Evolutionary conservation across 768 basidiomycete genomes (phyloP).

Genomic region (Calocybe indica): DNA sequence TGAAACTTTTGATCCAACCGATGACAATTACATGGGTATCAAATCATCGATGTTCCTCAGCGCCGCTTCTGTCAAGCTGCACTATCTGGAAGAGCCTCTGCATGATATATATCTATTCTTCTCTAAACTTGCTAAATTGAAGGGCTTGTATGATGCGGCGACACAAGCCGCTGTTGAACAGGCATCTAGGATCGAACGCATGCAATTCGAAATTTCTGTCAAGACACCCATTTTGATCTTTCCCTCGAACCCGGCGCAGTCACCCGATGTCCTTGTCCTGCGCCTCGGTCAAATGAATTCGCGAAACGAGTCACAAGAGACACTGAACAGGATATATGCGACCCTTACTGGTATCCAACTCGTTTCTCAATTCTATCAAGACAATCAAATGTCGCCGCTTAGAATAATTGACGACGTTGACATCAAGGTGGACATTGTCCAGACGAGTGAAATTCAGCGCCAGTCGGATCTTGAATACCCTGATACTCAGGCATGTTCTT

Average conservation of each 20-base stretch:
- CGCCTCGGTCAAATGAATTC: constrained; percentile 87
- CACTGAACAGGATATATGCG: constrained; percentile 59
- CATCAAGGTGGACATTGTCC: constrained; percentile 61
- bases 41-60: constrained; percentile 78
- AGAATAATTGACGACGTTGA: constrained; percentile 93
- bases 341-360: constrained; percentile 81
- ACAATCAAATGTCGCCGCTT: constrained; percentile 44
- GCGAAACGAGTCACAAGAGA: constrained; percentile 61
- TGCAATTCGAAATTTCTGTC: constrained; percentile 88
- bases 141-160: constrained; percentile 91
- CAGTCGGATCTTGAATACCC: constrained; percentile 48
- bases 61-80: constrained; percentile 85
- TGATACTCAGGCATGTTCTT: constrained; percentile 61
- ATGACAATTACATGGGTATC: constrained; percentile 66
- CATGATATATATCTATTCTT: constrained; percentile 82
- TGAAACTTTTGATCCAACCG: constrained; percentile 79
- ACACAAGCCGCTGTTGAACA: constrained; percentile 88
- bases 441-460: constrained; percentile 52
- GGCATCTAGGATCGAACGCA: constrained; percentile 88
- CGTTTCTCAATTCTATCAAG: constrained; percentile 56
- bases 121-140: constrained; percentile 81
- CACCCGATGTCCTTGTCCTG: constrained; percentile 68
- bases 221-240: constrained; percentile 91
- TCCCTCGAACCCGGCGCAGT: constrained; percentile 59
- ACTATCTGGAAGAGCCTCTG: constrained; percentile 89